Conservation (phyloP, 2,329 filamentous ascomycete genomes). For the Onygenales sp. region DNA sequence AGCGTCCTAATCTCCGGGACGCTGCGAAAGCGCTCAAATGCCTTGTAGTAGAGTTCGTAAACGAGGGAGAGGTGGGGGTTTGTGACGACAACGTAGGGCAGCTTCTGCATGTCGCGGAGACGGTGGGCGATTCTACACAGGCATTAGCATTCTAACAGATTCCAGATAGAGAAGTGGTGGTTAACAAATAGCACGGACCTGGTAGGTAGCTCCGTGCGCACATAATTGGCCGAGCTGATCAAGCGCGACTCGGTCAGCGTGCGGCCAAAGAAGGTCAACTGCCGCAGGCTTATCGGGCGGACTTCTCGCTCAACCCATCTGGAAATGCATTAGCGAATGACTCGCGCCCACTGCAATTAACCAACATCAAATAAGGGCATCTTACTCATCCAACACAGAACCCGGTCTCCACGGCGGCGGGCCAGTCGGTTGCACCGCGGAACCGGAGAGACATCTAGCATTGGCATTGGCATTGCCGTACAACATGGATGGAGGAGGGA, state of each 20-base stretch:
- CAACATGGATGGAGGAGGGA: too few species aligned
- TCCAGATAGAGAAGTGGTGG: not conserved
- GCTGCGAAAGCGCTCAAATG: slow-evolving; percentile 85
- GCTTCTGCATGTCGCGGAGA: slow-evolving; percentile 90
- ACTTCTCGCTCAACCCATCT: slow-evolving; percentile 93
- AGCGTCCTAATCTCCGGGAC: slow-evolving; percentile 74
- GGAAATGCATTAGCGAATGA: not conserved
- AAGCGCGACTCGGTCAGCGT: slow-evolving; percentile 83
- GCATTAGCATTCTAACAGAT: not conserved
- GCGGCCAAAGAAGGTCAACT: slow-evolving; percentile 94
- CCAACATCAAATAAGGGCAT: not conserved
- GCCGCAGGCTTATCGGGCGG: slow-evolving; percentile 87
- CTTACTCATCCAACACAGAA: slow-evolving; percentile 51
- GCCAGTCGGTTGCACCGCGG: slow-evolving; percentile 13
- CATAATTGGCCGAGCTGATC: slow-evolving; percentile 93
- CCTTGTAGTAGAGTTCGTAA: slow-evolving; percentile 92
- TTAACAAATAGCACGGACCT: slow-evolving; percentile 40
- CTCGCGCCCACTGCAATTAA: slow-evolving; percentile 14
- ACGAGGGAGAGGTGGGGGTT: slow-evolving; percentile 90
- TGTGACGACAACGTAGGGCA: slow-evolving; percentile 93
- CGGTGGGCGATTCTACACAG: slow-evolving; percentile 70
- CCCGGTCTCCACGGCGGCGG: slow-evolving; percentile 49
- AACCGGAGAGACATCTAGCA: slow-evolving; percentile 13
- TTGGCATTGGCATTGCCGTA: not conserved
- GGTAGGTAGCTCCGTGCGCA: slow-evolving; percentile 85